Base-by-base conservation (phyloP, 208 protist genomes). In the Wallacemonas collosoma region DNA sequence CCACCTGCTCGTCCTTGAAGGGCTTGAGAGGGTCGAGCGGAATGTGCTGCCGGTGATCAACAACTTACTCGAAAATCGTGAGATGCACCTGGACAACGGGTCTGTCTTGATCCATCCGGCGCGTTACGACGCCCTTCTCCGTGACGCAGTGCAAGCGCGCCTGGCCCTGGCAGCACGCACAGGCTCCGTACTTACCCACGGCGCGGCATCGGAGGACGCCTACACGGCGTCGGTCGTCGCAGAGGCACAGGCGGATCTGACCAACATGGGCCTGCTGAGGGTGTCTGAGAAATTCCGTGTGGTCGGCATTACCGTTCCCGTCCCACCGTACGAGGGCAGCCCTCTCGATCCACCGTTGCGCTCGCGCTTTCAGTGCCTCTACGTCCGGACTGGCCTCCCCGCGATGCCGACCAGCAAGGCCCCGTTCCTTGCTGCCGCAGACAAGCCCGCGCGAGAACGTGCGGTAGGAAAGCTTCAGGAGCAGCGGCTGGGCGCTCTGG, bases 51-150 rank as follows among this genome's bases (percentile, higher is more conserved):
- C 94, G 3, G 86, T 98, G 26, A 87, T 98, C 66, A 98, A 99
- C 86, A 98, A 98, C 70, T 80, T 98, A n/a, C 79, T 98, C 8
- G 93, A 98, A 68, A 99, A 98, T 72, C 76, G 97, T 11, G 98
- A 99, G 77, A 98, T 99, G 98, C 77, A 88, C 48, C 85, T 98
- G 1, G 95, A 98, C 68, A 97, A 98, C 73, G 96, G 97, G 38
- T 73, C 84, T 39, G 95, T 97, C 40, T 86, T 98, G 14, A 91
- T 98, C 54, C 80, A 90, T 64, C 90, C 90, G 0, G 81, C 77
- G n/a, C 90, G 97, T 5, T 98, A 96, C 75, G 94, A 98, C 68
- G 64, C 84, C 40, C 86, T 99, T 3, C 73, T 88, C 54, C 75
- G 71, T 57, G 84, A 91, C 54, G 58, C 85, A 2, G 50, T 91